Evolutionary conservation across 495 filamentous ascomycete genomes (phyloP).

Genomic region (Penicillium angulare): DNA sequence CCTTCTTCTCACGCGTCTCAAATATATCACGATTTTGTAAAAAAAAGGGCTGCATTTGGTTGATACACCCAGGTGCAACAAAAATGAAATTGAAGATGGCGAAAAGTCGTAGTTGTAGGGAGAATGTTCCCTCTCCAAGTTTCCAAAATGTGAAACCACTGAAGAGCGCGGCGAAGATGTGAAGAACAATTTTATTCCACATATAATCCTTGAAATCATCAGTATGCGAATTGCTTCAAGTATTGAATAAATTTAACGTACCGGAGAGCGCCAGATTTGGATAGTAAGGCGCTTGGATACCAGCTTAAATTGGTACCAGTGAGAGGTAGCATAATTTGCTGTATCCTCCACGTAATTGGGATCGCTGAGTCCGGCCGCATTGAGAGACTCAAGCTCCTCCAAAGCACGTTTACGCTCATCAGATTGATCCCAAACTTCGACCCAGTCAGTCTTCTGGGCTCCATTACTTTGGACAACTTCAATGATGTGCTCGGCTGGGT

Average conservation of each 20-base stretch:
- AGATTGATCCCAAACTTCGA: constrained; percentile 51
- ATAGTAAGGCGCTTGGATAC: constrained; percentile 66
- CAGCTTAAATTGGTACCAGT: constrained; percentile 48
- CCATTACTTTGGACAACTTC: constrained; percentile 43
- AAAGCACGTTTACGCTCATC: constrained; percentile 57
- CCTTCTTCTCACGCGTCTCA: constrained; percentile 71
- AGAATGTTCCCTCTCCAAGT: constrained; percentile 39
- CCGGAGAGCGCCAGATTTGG: constrained; percentile 78
- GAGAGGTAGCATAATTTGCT: constrained; percentile 43
- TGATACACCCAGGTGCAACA: constrained; percentile 76
- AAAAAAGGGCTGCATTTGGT: constrained; percentile 87
- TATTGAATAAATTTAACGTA: constrained; percentile 66
- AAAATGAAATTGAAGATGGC: constrained; percentile 75
- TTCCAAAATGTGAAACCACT: constrained; percentile 49
- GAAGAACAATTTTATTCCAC: constrained; percentile 44
- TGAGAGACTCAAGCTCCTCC: constrained; percentile 63
- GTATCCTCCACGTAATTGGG: constrained; percentile 44
- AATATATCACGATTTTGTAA: constrained; percentile 73
- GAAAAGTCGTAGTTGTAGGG: constrained; percentile 38
- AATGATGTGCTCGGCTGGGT: constrained; percentile 60
- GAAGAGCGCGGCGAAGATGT: constrained; percentile 40
- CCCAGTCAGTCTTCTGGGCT: constrained; percentile 42
- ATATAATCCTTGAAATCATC: constrained; percentile 32
- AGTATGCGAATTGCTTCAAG: constrained; percentile 27
- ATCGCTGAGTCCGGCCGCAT: constrained; percentile 38